Evolutionary conservation across 1,284 basidiomycete genomes (phyloP).

Genomic region (Sanguinoderma infundibulare): DNA sequence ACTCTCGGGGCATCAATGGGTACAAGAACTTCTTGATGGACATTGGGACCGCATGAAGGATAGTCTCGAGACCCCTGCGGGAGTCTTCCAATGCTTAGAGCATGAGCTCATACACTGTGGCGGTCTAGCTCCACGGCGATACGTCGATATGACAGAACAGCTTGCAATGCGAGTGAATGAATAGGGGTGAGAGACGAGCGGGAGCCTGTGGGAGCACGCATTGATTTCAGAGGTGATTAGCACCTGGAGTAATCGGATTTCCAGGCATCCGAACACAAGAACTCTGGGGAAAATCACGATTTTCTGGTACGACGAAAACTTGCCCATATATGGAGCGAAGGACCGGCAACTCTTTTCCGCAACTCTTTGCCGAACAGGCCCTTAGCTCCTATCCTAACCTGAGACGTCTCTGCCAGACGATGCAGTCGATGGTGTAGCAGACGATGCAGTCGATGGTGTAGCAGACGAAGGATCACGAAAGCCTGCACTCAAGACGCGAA

Average conservation of each 20-base stretch:
- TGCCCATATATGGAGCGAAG: neutral
- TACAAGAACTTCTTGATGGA: conserved; percentile 1
- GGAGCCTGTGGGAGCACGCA: neutral
- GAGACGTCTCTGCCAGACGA: too few species aligned
- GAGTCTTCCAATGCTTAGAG: neutral
- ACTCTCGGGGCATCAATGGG: neutral
- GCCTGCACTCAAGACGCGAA: too few species aligned
- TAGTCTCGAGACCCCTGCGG: neutral
- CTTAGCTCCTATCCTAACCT: too few species aligned
- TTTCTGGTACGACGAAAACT: neutral
- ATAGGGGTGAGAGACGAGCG: neutral
- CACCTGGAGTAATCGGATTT: too few species aligned
- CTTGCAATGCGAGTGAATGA: conserved; percentile 15
- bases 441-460: too few species aligned
- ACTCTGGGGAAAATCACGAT: neutral
- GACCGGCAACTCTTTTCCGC: neutral
- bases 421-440: too few species aligned
- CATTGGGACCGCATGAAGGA: conserved; percentile 1
- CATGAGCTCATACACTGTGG: neutral
- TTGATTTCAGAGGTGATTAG: too few species aligned
- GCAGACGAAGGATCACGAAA: too few species aligned
- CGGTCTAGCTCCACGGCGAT: neutral
- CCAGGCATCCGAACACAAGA: neutral
- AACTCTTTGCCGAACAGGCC: neutral
- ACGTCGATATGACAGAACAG: conserved; percentile 4